Evolutionary conservation across 2,329 filamentous ascomycete species (phyloP).

Genomic region (Cytospora chrysosperma): DNA sequence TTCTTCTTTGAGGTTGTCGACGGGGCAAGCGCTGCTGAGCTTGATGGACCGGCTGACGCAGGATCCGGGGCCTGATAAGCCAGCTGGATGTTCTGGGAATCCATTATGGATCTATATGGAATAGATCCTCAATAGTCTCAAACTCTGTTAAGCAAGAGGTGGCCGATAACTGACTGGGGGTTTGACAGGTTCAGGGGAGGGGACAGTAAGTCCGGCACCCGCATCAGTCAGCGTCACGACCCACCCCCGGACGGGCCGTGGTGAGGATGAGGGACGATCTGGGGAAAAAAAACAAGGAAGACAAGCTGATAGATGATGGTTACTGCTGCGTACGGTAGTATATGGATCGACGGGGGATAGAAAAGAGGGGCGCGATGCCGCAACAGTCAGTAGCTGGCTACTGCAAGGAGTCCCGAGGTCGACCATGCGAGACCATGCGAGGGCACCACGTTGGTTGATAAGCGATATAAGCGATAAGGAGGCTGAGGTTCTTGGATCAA

Average conservation of each 20-base stretch:
- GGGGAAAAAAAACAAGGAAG: not conserved
- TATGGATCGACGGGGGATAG: not conserved
- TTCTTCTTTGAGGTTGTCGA: slow-evolving; percentile 45
- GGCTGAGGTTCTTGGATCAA: not conserved
- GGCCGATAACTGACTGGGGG: slow-evolving; percentile 1
- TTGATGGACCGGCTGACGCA: not conserved
- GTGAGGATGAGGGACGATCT: slow-evolving; percentile 5
- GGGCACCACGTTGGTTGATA: not conserved
- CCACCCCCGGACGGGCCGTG: slow-evolving; percentile 10
- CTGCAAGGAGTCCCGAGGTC: slow-evolving; percentile 8
- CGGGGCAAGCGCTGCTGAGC: not conserved
- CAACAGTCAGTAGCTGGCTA: not conserved
- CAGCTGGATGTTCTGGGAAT: slow-evolving; percentile 13
- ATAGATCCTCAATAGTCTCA: not conserved
- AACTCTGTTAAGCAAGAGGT: not conserved
- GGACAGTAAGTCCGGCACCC: slow-evolving; percentile 6
- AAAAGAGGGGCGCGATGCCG: slow-evolving; percentile 1
- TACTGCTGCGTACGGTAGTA: too few species aligned
- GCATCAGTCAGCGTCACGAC: slow-evolving; percentile 20
- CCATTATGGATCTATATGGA: slow-evolving; percentile 16
- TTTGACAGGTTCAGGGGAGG: not conserved
- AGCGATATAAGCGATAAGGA: not conserved
- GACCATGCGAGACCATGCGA: not conserved
- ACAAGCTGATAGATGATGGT: not conserved
- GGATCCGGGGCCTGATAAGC: slow-evolving; percentile 3